A percentile compares a stretch with the other conserved stretches of the same genome.
These are phyloP conservation scores for Cutaneotrichosporon mucoides DNA, from an alignment of 1,284 basidiomycete species.

Conservation along the genomic window DNA sequence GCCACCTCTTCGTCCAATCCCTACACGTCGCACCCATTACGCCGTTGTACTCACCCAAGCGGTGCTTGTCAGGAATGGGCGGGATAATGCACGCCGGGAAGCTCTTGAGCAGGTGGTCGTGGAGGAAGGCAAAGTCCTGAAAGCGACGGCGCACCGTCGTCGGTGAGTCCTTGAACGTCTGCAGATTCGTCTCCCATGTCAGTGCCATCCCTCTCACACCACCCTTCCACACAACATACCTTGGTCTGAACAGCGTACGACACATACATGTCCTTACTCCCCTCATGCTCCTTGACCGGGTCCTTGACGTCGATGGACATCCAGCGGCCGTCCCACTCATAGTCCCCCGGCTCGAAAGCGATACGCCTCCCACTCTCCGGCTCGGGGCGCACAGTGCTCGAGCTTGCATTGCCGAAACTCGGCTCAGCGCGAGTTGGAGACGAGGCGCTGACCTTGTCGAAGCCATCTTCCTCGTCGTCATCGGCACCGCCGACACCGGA, in stretches of 20 bases:
- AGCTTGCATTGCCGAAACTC: slow-evolving; percentile 1
- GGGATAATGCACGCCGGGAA: slow-evolving; percentile 97
- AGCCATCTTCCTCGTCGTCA: slow-evolving; percentile 33
- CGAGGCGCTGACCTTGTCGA: slow-evolving; percentile 37
- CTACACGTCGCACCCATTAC: too few species aligned
- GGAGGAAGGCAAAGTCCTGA: slow-evolving; percentile 94
- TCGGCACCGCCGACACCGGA: slow-evolving; percentile 25
- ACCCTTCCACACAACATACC: slow-evolving; percentile 44
- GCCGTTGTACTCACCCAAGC: slow-evolving; percentile 64
- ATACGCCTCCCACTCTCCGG: not conserved
- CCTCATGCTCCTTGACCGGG: slow-evolving; percentile 90
- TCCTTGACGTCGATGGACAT: slow-evolving; percentile 81
- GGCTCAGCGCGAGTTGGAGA: slow-evolving; percentile 13
- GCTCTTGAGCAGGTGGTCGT: slow-evolving; percentile 80
- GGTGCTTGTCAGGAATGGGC: slow-evolving; percentile 92
- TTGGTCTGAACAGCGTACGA: slow-evolving; percentile 88
- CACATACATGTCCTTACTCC: slow-evolving; percentile 94
- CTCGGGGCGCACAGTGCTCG: slow-evolving; percentile 5
- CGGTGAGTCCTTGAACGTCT: slow-evolving; percentile 50
- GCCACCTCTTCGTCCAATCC: too few species aligned
- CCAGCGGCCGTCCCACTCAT: slow-evolving; percentile 72
- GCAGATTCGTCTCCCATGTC: slow-evolving; percentile 39
- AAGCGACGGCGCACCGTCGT: slow-evolving; percentile 80
- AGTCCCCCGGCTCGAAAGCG: slow-evolving; percentile 11
- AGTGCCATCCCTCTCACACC: too few species aligned